Percentiles rank a stretch among this genome's conserved stretches.
These are phyloP conservation scores for Calonectria pauciramosa DNA, from an alignment of 2,329 filamentous ascomycete species.

Conservation along the genomic window DNA sequence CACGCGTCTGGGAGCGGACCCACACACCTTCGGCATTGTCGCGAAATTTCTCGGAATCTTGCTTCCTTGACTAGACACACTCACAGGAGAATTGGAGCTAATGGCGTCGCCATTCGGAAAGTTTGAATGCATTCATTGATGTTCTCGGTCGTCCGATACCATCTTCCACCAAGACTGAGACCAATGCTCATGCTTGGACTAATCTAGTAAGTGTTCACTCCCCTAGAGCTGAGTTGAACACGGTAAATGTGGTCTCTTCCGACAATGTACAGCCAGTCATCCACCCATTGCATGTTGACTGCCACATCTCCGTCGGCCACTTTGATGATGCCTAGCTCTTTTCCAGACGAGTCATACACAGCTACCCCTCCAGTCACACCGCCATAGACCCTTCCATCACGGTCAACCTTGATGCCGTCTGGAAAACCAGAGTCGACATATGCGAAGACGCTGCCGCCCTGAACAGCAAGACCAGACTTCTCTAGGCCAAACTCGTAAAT, in stretches of 20 bases:
- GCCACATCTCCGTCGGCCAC: conserved; percentile 30
- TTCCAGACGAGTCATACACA: conserved; percentile 22
- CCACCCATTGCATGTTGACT: conserved; percentile 33
- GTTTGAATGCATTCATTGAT: no score
- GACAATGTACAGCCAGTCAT: conserved; percentile 30
- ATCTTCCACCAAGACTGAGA: no score
- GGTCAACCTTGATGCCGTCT: conserved; percentile 33
- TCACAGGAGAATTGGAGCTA: no score
- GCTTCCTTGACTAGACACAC: no score
- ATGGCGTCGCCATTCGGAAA: no score
- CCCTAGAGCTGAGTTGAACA: conserved; percentile 22
- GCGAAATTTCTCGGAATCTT: background rate
- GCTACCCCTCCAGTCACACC: conserved; percentile 21
- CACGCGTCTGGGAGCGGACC: background rate
- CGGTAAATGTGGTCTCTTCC: conserved; percentile 26
- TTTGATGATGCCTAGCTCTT: conserved; percentile 29
- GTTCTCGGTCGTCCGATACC: no score
- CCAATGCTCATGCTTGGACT: background rate
- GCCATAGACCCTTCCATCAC: conserved; percentile 27
- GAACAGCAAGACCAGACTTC: background rate
- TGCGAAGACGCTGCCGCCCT: conserved; percentile 28
- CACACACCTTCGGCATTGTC: background rate
- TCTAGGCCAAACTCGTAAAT: conserved; percentile 29
- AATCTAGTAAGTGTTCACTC: background rate
- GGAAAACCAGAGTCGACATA: conserved; percentile 35